Percentiles rank a stretch among this genome's conserved stretches.
Conservation (phyloP, 2,329 filamentous ascomycete species). For the Fonsecaea pedrosoi region DNA sequence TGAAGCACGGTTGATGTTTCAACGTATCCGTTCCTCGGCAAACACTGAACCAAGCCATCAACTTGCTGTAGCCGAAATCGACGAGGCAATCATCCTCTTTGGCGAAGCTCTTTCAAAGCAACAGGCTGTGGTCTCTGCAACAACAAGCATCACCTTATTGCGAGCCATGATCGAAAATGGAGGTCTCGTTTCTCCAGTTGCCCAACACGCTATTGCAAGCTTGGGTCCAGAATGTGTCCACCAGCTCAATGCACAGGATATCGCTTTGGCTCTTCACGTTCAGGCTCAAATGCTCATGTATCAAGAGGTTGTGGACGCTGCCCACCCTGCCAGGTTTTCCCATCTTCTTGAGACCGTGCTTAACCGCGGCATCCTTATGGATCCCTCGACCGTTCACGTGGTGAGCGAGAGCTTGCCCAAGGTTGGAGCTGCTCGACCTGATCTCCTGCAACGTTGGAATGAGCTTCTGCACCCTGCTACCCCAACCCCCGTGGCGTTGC, state of each 20-base stretch:
- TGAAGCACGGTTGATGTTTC: slow-evolving; percentile 85
- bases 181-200: slow-evolving; percentile 64
- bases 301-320: slow-evolving; percentile 57
- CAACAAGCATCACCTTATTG: slow-evolving; percentile 65
- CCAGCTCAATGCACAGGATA: slow-evolving; percentile 57
- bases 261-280: slow-evolving; percentile 67
- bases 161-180: slow-evolving; percentile 72
- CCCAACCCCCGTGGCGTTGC: slow-evolving; percentile 46
- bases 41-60: slow-evolving; percentile 51
- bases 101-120: slow-evolving; percentile 63
- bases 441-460: slow-evolving; percentile 63
- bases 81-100: slow-evolving; percentile 79
- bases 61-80: slow-evolving; percentile 77
- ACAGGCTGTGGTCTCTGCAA: slow-evolving; percentile 58
- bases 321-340: slow-evolving; percentile 65
- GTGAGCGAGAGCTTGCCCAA: slow-evolving; percentile 65
- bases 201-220: slow-evolving; percentile 66
- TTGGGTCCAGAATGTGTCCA: slow-evolving; percentile 66
- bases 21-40: slow-evolving; percentile 73
- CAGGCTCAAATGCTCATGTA: slow-evolving; percentile 59
- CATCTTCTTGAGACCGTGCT: slow-evolving; percentile 67
- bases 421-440: slow-evolving; percentile 55
- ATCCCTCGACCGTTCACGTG: slow-evolving; percentile 61
- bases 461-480: slow-evolving; percentile 52
- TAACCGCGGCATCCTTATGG: slow-evolving; percentile 59